phyloP scores from a whole-genome alignment of 2,329 filamentous ascomycete genomes.

The Hypoxylon sp. region DNA sequence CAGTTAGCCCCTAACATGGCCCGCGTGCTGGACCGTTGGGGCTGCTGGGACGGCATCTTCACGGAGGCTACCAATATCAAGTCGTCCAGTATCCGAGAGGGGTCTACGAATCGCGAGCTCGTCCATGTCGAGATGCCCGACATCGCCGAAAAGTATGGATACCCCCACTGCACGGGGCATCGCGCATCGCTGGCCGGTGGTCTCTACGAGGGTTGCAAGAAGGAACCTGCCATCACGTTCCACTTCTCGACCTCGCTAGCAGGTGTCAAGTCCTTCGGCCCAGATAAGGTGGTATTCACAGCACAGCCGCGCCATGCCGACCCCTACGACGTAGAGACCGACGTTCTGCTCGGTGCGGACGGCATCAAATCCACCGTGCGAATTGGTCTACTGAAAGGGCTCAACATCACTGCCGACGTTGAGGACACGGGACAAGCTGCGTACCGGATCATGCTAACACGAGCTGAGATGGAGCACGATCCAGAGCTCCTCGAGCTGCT shows the following conservation, averaged over 20 bases:
- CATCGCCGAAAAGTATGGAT: conserved; percentile 77
- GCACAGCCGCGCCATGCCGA: conserved; percentile 70
- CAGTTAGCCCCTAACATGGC: conserved; percentile 88
- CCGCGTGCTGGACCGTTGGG: conserved; percentile 79
- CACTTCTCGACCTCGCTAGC: conserved; percentile 73
- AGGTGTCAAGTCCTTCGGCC: conserved; percentile 70
- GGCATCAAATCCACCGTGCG: conserved; percentile 69
- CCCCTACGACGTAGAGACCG: conserved; percentile 67
- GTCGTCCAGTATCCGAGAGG: conserved; percentile 82
- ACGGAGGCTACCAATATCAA: conserved; percentile 79
- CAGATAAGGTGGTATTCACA: conserved; percentile 70
- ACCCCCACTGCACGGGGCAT: conserved; percentile 86
- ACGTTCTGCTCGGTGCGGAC: conserved; percentile 69
- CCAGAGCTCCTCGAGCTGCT: conserved; percentile 77
- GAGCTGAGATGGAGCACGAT: conserved; percentile 76
- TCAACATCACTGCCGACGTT: conserved; percentile 68
- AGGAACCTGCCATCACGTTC: conserved; percentile 75
- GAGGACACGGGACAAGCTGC: conserved; percentile 82
- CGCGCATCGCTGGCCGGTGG: conserved; percentile 78
- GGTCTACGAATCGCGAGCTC: conserved; percentile 77
- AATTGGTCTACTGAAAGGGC: conserved; percentile 67
- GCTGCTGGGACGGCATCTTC: conserved; percentile 77
- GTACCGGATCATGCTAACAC: conserved; percentile 83
- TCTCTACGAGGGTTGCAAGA: conserved; percentile 79
- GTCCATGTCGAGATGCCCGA: conserved; percentile 79